Evolutionary conservation across 805 yeast species (phyloP).

Genomic region (Candida chauliodis): DNA sequence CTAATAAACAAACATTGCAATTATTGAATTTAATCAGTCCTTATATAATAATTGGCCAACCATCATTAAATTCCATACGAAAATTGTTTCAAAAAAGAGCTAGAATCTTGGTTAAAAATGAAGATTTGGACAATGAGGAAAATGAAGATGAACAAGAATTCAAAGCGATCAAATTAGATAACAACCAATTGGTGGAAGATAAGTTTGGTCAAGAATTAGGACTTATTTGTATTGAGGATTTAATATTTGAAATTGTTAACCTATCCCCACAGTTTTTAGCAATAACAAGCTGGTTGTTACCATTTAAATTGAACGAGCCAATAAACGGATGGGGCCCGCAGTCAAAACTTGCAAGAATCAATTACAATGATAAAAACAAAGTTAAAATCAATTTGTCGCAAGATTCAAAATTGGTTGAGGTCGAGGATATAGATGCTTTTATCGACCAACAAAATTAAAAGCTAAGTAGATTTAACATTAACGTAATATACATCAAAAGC

Average conservation of each 20-base stretch:
- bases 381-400: constrained; percentile 56
- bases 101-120: constrained; percentile 41
- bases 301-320: constrained; percentile 67
- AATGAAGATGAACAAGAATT: constrained; percentile 10
- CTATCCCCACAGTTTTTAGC: constrained; percentile 63
- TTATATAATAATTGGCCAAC: constrained; percentile 68
- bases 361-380: constrained; percentile 49
- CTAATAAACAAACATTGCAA: constrained; percentile 56
- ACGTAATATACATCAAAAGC: not conserved
- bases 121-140: constrained; percentile 16
- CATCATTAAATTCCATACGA: constrained; percentile 71
- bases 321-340: constrained; percentile 74
- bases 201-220: constrained; percentile 56
- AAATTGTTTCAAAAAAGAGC: constrained; percentile 76
- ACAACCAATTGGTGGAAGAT: constrained; percentile 73
- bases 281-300: constrained; percentile 60
- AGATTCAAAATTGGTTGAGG: constrained; percentile 61
- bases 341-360: constrained; percentile 62
- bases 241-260: constrained; percentile 64
- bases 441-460: constrained; percentile 60
- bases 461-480: not conserved
- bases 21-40: constrained; percentile 68
- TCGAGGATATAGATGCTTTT: constrained; percentile 63
- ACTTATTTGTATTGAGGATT: constrained; percentile 75
- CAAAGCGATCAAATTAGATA: constrained; percentile 55